Conservation (phyloP, 2,329 filamentous ascomycete genomes). For the Lasiodiplodia sp. region DNA sequence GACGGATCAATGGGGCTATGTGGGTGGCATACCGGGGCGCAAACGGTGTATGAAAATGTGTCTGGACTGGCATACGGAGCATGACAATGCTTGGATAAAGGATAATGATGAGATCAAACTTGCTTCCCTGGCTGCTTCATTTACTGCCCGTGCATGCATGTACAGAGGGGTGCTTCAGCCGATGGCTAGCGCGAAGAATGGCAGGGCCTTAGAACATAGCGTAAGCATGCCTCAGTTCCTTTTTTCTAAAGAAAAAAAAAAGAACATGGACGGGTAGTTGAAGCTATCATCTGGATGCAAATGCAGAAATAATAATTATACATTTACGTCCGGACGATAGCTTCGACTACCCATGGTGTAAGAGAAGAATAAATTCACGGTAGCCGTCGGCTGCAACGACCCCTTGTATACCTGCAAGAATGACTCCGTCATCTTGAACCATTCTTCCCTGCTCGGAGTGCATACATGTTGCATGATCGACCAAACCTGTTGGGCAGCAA, state of each 20-base stretch:
- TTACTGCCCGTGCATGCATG: background rate
- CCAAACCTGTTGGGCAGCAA: background rate
- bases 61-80: background rate
- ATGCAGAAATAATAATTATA: too few relatives aligned
- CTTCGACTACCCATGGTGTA: too few relatives aligned
- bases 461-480: conserved; percentile 5
- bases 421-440: background rate
- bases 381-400: too few relatives aligned
- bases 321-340: too few relatives aligned
- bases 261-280: too few relatives aligned
- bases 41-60: conserved; percentile 7
- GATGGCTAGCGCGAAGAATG: too few relatives aligned
- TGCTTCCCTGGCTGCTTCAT: background rate
- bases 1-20: background rate
- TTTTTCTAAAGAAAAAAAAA: too few relatives aligned
- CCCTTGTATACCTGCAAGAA: background rate
- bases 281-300: too few relatives aligned
- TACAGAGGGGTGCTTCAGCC: background rate
- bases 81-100: conserved; percentile 5
- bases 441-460: background rate
- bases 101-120: background rate
- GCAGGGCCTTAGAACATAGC: too few relatives aligned
- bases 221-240: too few relatives aligned
- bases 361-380: too few relatives aligned
- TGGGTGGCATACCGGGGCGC: conserved; percentile 2